Evolutionary conservation across 192 early-diverging fungal species (phyloP).

Genomic region (Irineochytrium annulatum): DNA sequence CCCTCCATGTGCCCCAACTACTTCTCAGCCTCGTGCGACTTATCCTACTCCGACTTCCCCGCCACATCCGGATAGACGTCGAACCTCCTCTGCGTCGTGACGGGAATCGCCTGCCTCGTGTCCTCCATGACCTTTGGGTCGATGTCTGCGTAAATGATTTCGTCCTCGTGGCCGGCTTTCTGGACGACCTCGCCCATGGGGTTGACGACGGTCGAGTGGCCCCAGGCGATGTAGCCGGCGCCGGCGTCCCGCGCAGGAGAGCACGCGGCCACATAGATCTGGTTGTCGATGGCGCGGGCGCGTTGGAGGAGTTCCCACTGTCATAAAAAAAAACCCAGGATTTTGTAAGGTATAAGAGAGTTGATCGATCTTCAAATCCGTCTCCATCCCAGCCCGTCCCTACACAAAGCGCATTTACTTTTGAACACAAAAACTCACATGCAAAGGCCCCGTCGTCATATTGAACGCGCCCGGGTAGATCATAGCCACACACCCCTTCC

Average conservation of each 20-base stretch:
- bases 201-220: conserved; percentile 87
- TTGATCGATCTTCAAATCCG: background rate
- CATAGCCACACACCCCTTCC: conserved; percentile 85
- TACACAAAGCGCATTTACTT: too few relatives aligned
- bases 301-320: conserved; percentile 85
- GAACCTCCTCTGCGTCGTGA: conserved; percentile 78
- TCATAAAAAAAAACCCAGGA: background rate
- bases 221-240: conserved; percentile 86
- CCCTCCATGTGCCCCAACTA: too few relatives aligned
- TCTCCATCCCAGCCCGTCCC: too few relatives aligned
- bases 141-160: conserved; percentile 77
- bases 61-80: conserved; percentile 83
- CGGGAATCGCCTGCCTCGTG: conserved; percentile 69
- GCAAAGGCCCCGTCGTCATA: conserved; percentile 89
- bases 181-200: conserved; percentile 74
- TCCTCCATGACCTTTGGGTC: conserved; percentile 59
- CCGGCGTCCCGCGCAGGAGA: conserved; percentile 82
- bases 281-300: conserved; percentile 88
- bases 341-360: conserved; percentile 2
- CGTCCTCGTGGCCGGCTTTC: conserved; percentile 70
- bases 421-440: conserved; percentile 35
- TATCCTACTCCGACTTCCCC: background rate
- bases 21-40: background rate
- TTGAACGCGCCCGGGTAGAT: conserved; percentile 98
- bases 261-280: conserved; percentile 91